Evolutionary conservation across 2,329 filamentous ascomycete genomes (phyloP).

Genomic region (Didymellaceae sp.): DNA sequence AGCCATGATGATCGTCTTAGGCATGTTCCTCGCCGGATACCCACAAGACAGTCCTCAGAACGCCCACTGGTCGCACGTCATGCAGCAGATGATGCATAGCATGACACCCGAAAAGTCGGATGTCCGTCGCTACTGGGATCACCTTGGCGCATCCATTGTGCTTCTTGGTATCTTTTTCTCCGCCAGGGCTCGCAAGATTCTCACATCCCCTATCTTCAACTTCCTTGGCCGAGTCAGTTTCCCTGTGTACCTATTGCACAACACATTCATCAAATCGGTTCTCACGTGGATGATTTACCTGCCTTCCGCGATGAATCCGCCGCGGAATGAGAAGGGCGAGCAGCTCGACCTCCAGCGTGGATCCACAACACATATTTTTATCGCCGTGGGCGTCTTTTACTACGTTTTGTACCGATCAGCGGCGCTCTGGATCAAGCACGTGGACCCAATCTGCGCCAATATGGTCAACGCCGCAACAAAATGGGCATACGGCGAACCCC

Average conservation of each 20-base stretch:
- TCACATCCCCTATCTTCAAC: slow-evolving; percentile 63
- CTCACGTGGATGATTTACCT: slow-evolving; percentile 66
- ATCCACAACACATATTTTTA: slow-evolving; percentile 39
- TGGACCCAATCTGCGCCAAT: slow-evolving; percentile 46
- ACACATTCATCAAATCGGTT: slow-evolving; percentile 64
- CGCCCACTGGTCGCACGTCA: slow-evolving; percentile 60
- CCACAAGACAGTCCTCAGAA: slow-evolving; percentile 63
- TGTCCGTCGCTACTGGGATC: slow-evolving; percentile 58
- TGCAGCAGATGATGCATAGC: slow-evolving; percentile 52
- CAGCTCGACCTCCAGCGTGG: slow-evolving; percentile 45
- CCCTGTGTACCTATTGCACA: slow-evolving; percentile 69
- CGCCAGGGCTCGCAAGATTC: slow-evolving; percentile 57
- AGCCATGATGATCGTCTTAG: slow-evolving; percentile 57
- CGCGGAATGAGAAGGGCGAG: slow-evolving; percentile 45
- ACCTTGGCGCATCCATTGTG: slow-evolving; percentile 58
- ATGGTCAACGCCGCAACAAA: slow-evolving; percentile 39
- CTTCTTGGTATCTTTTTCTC: slow-evolving; percentile 62
- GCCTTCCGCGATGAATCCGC: slow-evolving; percentile 47
- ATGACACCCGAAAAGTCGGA: slow-evolving; percentile 59
- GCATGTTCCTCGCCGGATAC: slow-evolving; percentile 65
- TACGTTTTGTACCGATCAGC: slow-evolving; percentile 45
- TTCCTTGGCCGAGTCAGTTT: slow-evolving; percentile 71
- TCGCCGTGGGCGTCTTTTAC: slow-evolving; percentile 45
- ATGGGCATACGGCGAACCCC: slow-evolving; percentile 42
- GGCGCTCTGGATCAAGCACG: slow-evolving; percentile 41